A percentile compares a stretch with the other conserved stretches of the same genome.
phyloP scores from a whole-genome alignment of 257 asterid genomes.

The Solanum lignicaule region DNA sequence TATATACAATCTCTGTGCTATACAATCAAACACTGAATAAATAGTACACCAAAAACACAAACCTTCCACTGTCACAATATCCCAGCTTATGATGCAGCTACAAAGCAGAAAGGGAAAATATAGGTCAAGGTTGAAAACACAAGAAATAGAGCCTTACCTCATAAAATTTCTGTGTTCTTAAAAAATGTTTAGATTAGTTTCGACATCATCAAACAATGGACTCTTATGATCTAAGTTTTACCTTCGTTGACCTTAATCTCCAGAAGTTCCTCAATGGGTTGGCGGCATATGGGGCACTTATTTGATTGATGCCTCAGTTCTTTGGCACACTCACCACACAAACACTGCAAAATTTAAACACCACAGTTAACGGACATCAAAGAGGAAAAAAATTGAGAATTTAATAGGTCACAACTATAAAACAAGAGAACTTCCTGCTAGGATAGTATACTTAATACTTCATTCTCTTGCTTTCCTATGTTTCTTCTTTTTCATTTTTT shows the following conservation, averaged over 20 bases:
- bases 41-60: neutral
- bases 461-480: neutral
- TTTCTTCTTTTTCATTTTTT: neutral
- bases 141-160: neutral
- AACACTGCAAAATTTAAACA: slow-evolving; percentile 37
- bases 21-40: neutral
- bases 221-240: slow-evolving; percentile 8
- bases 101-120: neutral
- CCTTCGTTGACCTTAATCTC: slow-evolving; percentile 81
- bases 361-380: neutral
- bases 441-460: neutral
- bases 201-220: neutral
- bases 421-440: neutral
- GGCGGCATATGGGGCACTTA: slow-evolving; percentile 82
- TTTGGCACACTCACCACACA: slow-evolving; percentile 82
- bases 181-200: neutral
- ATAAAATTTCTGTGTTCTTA: neutral
- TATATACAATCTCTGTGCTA: slow-evolving; percentile 2
- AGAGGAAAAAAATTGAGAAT: neutral
- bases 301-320: slow-evolving; percentile 73
- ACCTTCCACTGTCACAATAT: neutral
- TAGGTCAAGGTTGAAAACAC: neutral
- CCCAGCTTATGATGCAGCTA: neutral
- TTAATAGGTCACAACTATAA: neutral
- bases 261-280: slow-evolving; percentile 74